phyloP scores from a whole-genome alignment of 2,329 filamentous ascomycete species.

The Fusarium subglutinans region DNA sequence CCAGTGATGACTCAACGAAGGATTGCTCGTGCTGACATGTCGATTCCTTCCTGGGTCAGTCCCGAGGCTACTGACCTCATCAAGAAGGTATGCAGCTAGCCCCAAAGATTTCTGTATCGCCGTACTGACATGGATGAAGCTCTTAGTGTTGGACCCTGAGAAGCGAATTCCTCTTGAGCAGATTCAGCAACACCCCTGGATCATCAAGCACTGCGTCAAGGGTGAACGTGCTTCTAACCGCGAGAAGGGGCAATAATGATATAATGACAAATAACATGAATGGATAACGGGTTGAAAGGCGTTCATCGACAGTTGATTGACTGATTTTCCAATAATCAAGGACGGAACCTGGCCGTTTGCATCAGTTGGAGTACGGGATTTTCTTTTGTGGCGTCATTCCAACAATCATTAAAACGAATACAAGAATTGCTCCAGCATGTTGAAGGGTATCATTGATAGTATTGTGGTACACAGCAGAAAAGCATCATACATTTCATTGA shows the following conservation, averaged over 20 bases:
- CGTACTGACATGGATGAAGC: constrained; percentile 58
- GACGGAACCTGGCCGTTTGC: constrained; percentile 38
- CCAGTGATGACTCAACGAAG: constrained; percentile 92
- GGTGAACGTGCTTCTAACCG: constrained; percentile 63
- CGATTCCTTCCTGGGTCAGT: constrained; percentile 88
- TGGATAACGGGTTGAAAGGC: constrained; percentile 28
- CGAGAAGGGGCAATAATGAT: constrained; percentile 52
- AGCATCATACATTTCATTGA: constrained; percentile 13
- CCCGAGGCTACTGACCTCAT: constrained; percentile 92
- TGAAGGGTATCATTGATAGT: constrained; percentile 40
- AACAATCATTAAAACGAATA: constrained; percentile 19
- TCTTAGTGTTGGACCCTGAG: constrained; percentile 91
- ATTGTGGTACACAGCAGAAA: constrained; percentile 35
- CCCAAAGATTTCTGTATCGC: background rate
- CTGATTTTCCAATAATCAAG: constrained; percentile 14
- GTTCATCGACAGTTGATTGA: constrained; percentile 33
- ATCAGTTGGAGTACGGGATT: constrained; percentile 45
- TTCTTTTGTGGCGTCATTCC: constrained; percentile 34
- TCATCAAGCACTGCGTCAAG: constrained; percentile 89
- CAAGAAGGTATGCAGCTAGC: constrained; percentile 72
- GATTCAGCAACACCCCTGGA: constrained; percentile 92
- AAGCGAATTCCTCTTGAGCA: constrained; percentile 92
- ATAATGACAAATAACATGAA: constrained; percentile 30
- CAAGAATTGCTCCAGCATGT: constrained; percentile 20
- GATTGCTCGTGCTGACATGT: constrained; percentile 91